Base-by-base conservation (phyloP, 139 green algal species). In the Raphidocelis subcapitata region DNA sequence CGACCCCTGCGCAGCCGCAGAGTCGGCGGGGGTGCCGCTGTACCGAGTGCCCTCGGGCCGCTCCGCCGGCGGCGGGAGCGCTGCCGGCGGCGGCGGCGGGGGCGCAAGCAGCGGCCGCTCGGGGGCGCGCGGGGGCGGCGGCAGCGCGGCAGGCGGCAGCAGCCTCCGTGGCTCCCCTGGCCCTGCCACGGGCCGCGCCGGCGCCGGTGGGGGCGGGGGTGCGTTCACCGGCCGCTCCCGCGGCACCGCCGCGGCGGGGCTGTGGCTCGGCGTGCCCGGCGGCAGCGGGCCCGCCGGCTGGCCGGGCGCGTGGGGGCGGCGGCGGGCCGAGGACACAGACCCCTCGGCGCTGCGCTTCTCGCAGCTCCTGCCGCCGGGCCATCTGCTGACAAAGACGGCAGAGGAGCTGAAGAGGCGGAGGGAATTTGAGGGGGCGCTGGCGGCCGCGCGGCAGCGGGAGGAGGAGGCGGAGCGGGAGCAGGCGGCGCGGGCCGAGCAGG, bases 371-470 rank as follows among this genome's bases (percentile, higher is more conserved):
- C 69, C 69, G 3, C 37, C 69, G 29, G 69, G 69, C 20, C 69
- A 75, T 28, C 52, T 75, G 35, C 57, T 75, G 28, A 60, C 28
- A 0, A 75, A 75, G 57, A 75, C 69, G 28, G 69, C 69, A 8
- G 37, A 75, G 28, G n/a, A 60, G 10, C 28, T 75, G 69, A 37
- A 75, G 44, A 36, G 41, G 36, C 37, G 65, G 37, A 26, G 67
- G 23, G 56, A 75, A 56, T 75, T 75, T 51, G 36, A 75, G 41
- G 55, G 35, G 59, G 56, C 56, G 5, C 55, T 74, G 51, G 26
- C 59, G 46, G 47, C 15, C 12, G 37, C 65, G 32, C 44, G 31
- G 20, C 52, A 8, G 12, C 23, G 5, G 28, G 44, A 62, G 46
- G 26, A 5, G 29, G 24, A 18, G 46, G 33, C 28, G 68, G 51